Percentiles rank a stretch among this genome's conserved stretches.
These are phyloP conservation scores for Metarhizium brunneum DNA, from an alignment of 2,329 filamentous ascomycete genomes.

Conservation along the genomic window DNA sequence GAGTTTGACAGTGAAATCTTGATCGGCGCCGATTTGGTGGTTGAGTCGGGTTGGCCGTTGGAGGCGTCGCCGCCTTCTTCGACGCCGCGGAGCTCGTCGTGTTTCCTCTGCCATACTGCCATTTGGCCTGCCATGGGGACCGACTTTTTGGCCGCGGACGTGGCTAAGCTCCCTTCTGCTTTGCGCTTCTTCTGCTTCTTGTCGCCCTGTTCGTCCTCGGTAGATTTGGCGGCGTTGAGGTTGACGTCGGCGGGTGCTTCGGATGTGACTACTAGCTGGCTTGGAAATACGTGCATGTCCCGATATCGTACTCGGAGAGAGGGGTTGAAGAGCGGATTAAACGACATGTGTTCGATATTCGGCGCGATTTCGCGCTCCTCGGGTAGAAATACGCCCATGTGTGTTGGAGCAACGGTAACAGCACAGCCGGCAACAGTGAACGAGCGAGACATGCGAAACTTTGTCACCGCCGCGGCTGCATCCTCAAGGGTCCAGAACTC, in stretches of 20 bases:
- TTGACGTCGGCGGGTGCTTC: slow-evolving; percentile 31
- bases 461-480: slow-evolving; percentile 62
- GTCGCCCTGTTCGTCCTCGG: slow-evolving; percentile 18
- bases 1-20: slow-evolving; percentile 22
- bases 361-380: slow-evolving; percentile 49
- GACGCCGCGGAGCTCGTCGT: slow-evolving; percentile 27
- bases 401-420: slow-evolving; percentile 65
- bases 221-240: slow-evolving; percentile 9
- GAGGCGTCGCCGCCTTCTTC: slow-evolving; percentile 1
- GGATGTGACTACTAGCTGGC: slow-evolving; percentile 49
- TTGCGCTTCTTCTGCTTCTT: slow-evolving; percentile 47
- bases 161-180: slow-evolving; percentile 27
- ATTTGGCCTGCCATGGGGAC: slow-evolving; percentile 33
- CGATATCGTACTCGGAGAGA: slow-evolving; percentile 64
- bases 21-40: slow-evolving; percentile 12
- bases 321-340: slow-evolving; percentile 61
- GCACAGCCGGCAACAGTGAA: slow-evolving; percentile 71
- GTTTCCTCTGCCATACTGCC: slow-evolving; percentile 35
- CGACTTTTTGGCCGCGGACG: slow-evolving; percentile 25
- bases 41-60: not conserved
- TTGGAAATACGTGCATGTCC: slow-evolving; percentile 65
- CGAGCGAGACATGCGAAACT: slow-evolving; percentile 61
- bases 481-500: slow-evolving; percentile 73
- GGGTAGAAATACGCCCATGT: slow-evolving; percentile 76
- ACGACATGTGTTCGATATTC: slow-evolving; percentile 54